phyloP scores from a whole-genome alignment of 805 yeast genomes.

The Candida saitoana region DNA sequence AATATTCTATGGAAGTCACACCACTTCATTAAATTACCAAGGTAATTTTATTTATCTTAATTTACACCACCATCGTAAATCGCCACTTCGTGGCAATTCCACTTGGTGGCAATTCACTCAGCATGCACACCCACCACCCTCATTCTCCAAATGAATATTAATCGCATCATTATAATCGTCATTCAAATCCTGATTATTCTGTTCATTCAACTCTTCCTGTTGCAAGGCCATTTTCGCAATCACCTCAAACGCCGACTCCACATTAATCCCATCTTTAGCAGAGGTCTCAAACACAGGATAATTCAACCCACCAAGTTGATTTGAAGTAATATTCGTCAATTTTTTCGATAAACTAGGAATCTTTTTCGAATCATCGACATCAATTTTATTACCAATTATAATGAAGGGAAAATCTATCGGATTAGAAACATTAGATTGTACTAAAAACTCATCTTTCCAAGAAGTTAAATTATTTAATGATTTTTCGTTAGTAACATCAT shows the following conservation, averaged over 20 bases:
- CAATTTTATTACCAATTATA: conserved; percentile 90
- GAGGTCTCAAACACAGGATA: conserved; percentile 92
- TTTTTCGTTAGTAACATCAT: conserved; percentile 92
- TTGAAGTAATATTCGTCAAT: conserved; percentile 42
- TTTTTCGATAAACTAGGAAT: conserved; percentile 55
- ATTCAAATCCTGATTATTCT: conserved; percentile 47
- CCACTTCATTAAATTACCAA: too few relatives aligned
- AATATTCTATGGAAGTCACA: too few relatives aligned
- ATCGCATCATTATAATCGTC: conserved; percentile 97
- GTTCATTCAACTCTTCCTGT: conserved; percentile 90
- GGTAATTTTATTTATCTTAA: too few relatives aligned
- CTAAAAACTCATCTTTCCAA: conserved; percentile 94
- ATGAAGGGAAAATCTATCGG: conserved; percentile 97
- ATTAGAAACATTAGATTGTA: conserved; percentile 88
- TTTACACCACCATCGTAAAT: too few relatives aligned
- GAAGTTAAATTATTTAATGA: conserved; percentile 83
- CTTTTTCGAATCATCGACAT: conserved; percentile 86
- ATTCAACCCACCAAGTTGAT: conserved; percentile 57
- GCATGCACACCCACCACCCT: conserved; percentile 72
- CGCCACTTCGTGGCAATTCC: not conserved
- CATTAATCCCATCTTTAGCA: conserved; percentile 94
- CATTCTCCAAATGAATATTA: conserved; percentile 87
- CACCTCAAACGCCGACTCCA: conserved; percentile 92
- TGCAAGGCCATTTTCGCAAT: conserved; percentile 93
- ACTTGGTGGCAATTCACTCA: conserved; percentile 18